phyloP scores from a whole-genome alignment of 441 rosid species.

The Arabidopsis lyrata region DNA sequence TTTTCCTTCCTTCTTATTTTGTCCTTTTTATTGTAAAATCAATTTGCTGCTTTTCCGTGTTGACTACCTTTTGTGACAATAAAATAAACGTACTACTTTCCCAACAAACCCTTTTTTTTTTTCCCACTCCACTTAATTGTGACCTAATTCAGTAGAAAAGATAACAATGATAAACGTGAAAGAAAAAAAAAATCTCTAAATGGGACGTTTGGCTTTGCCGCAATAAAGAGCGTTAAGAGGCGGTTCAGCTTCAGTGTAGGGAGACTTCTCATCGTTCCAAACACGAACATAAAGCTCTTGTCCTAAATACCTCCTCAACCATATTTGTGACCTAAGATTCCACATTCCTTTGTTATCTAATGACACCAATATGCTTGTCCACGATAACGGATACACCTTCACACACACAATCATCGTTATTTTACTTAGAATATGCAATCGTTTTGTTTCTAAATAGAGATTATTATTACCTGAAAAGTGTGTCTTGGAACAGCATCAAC shows the following conservation, averaged over 20 bases:
- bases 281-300: constrained; percentile 54
- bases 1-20: neutral
- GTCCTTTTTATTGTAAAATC: constrained; percentile 32
- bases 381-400: constrained; percentile 49
- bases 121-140: neutral
- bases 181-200: constrained; percentile 15
- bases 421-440: neutral
- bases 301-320: constrained; percentile 54
- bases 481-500: constrained; percentile 71
- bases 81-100: too few species aligned
- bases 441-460: neutral
- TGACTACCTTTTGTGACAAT: too few species aligned
- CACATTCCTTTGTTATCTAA: constrained; percentile 63
- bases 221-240: constrained; percentile 49
- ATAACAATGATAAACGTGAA: constrained; percentile 10
- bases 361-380: constrained; percentile 51
- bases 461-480: constrained; percentile 66
- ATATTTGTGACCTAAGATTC: constrained; percentile 56
- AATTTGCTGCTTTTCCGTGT: constrained; percentile 7
- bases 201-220: constrained; percentile 45
- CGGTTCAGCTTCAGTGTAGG: constrained; percentile 47
- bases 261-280: constrained; percentile 54
- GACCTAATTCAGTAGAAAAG: constrained; percentile 20
- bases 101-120: too few species aligned
- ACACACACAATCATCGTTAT: constrained; percentile 15